A percentile compares a stretch with the other conserved stretches of the same genome.
Conservation (phyloP, 805 yeast species). For the Lachancea sp. region DNA sequence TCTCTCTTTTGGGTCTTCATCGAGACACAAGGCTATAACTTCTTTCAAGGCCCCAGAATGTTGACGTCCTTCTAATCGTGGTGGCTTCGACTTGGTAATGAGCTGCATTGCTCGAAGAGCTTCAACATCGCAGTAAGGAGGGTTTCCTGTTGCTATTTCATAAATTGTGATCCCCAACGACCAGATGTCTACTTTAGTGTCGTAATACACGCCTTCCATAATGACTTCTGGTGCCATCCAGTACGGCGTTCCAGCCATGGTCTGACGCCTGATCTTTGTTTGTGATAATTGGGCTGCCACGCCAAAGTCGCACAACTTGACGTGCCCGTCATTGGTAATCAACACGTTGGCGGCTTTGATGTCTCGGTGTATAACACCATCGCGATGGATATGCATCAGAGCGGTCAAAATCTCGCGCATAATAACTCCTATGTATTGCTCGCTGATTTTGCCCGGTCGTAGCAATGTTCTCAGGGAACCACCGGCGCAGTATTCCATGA, state of each 20-base stretch:
- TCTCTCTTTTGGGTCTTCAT: constrained; percentile 87
- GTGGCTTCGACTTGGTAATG: constrained; percentile 89
- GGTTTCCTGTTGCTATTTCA: constrained; percentile 95
- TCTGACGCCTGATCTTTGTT: constrained; percentile 70
- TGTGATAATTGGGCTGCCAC: constrained; percentile 91
- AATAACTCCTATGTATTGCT: constrained; percentile 73
- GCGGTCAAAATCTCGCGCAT: constrained; percentile 77
- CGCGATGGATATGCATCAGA: constrained; percentile 70
- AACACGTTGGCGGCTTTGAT: constrained; percentile 94
- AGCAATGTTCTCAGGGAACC: constrained; percentile 85
- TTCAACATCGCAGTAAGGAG: constrained; percentile 94
- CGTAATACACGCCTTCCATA: constrained; percentile 82
- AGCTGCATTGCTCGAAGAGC: constrained; percentile 92
- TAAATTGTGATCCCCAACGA: constrained; percentile 89
- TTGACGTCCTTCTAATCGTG: constrained; percentile 85
- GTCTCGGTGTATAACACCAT: constrained; percentile 93
- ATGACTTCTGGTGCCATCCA: constrained; percentile 99
- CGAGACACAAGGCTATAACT: constrained; percentile 83
- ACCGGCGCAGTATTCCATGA: constrained; percentile 97
- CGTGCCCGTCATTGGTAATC: constrained; percentile 81
- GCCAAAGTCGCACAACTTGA: constrained; percentile 94
- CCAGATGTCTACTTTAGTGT: constrained; percentile 94
- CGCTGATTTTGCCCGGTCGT: constrained; percentile 84
- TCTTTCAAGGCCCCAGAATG: constrained; percentile 75
- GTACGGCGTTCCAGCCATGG: constrained; percentile 93